Evolutionary conservation across 2,329 filamentous ascomycete species (phyloP).

Genomic region (Botrytis sinoallii): DNA sequence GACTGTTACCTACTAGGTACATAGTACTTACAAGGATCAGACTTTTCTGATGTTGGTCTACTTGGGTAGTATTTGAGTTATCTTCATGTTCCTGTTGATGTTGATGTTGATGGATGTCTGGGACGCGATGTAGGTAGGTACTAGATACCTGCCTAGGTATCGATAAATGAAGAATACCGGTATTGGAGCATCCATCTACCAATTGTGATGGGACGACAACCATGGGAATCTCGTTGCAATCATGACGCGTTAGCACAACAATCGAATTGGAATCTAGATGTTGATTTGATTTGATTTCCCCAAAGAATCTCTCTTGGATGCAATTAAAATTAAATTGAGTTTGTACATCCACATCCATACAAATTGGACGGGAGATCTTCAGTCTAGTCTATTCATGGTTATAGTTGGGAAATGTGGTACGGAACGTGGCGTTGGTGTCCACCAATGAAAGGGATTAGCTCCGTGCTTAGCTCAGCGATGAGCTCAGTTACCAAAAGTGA

Average conservation of each 20-base stretch:
- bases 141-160: neutral
- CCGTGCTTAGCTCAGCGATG: neutral
- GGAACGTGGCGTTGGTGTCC: constrained; percentile 6
- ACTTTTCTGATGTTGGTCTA: no score
- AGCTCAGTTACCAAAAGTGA: neutral
- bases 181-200: neutral
- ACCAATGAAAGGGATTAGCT: neutral
- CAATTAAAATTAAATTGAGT: neutral
- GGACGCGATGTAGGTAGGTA: no score
- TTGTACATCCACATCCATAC: neutral
- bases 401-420: neutral
- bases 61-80: neutral
- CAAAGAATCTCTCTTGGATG: no score
- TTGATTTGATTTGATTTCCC: neutral
- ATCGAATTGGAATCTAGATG: neutral
- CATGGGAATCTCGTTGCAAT: neutral
- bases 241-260: neutral
- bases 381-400: neutral
- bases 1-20: no score
- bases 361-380: neutral
- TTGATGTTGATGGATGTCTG: no score
- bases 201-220: neutral
- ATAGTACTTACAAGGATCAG: no score
- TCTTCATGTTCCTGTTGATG: no score
- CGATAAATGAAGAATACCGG: neutral